A percentile compares a stretch with the other conserved stretches of the same genome.
These are phyloP conservation scores for Backusella tarrabulga DNA, from an alignment of 192 early-diverging fungal species.

Conservation along the genomic window DNA sequence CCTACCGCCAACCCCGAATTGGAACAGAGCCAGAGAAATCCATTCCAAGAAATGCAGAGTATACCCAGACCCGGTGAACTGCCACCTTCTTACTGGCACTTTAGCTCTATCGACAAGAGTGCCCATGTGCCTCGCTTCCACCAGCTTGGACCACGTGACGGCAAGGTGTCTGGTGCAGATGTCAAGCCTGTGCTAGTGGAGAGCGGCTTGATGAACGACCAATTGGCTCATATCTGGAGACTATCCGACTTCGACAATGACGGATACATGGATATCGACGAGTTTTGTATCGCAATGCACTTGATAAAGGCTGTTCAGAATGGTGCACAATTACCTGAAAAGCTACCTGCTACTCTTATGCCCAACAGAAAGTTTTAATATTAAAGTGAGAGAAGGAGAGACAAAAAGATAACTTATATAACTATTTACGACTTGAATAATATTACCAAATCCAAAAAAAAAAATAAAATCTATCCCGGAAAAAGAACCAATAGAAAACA, in stretches of 20 bases:
- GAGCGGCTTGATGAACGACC: conserved; percentile 51
- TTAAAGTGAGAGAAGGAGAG: too few relatives aligned
- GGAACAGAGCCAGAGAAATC: conserved; percentile 37
- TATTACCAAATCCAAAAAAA: too few relatives aligned
- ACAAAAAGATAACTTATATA: background rate
- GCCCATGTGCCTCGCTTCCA: conserved; percentile 39
- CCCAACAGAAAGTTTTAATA: conserved; percentile 30
- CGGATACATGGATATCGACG: conserved; percentile 66
- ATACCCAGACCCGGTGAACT: conserved; percentile 12
- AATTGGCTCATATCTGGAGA: conserved; percentile 63
- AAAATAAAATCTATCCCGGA: too few relatives aligned
- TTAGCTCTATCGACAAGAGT: conserved; percentile 36
- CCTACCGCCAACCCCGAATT: conserved; percentile 40
- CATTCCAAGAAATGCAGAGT: conserved; percentile 22
- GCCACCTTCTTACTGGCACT: conserved; percentile 39
- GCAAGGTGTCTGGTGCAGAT: conserved; percentile 37
- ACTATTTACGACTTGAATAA: background rate
- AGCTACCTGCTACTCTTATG: conserved; percentile 24
- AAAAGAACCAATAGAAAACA: too few relatives aligned
- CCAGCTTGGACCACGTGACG: conserved; percentile 35
- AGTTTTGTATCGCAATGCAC: conserved; percentile 73
- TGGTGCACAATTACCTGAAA: conserved; percentile 29
- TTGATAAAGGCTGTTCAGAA: conserved; percentile 35
- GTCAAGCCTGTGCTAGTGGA: conserved; percentile 46
- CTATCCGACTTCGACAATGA: conserved; percentile 61